Conservation (phyloP, 148 eudicot species). For the Rhododendron ovatum region DNA sequence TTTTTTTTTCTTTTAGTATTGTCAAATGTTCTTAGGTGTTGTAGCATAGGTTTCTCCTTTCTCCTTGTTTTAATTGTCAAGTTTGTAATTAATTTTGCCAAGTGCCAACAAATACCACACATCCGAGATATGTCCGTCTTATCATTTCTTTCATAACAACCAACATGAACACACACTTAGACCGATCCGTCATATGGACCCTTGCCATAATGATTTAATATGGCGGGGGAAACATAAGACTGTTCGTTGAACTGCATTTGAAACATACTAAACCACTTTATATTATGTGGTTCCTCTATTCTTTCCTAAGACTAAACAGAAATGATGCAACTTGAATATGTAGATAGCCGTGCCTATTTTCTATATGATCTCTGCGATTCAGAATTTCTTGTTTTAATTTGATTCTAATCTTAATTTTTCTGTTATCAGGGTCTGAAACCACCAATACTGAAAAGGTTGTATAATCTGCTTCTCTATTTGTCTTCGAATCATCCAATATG, state of each 20-base stretch:
- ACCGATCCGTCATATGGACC: neutral
- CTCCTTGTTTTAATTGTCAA: neutral
- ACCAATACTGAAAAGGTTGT: conserved; percentile 38
- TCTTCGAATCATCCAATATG: conserved; percentile 22
- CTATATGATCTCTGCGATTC: neutral
- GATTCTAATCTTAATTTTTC: neutral
- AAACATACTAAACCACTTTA: neutral
- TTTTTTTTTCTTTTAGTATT: neutral
- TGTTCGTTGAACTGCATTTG: neutral
- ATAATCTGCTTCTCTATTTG: conserved; percentile 33
- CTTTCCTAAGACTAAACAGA: neutral
- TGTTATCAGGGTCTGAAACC: conserved; percentile 37
- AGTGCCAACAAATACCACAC: neutral
- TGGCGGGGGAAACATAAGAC: neutral
- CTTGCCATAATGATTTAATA: neutral
- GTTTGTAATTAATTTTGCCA: neutral
- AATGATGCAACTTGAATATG: neutral
- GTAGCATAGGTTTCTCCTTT: neutral
- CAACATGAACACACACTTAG: neutral
- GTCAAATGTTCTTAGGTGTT: neutral
- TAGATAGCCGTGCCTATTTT: neutral
- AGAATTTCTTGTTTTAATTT: neutral
- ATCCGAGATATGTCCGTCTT: neutral
- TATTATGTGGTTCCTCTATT: neutral
- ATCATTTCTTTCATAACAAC: neutral